Conservation (phyloP, 371 early-diverging fungal species). For the Ordospora colligata region DNA sequence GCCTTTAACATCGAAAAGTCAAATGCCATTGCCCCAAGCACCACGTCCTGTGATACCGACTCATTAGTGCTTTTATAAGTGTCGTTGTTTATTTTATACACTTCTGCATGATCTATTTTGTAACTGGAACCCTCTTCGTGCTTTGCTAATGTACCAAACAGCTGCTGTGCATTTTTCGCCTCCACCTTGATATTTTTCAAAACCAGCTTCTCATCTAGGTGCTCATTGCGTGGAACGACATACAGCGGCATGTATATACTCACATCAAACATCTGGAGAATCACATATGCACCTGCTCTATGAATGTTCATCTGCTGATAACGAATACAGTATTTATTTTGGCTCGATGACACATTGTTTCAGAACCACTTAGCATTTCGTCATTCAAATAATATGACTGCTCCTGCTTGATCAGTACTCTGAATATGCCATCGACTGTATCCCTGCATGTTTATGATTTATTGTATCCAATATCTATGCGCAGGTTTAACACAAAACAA, state of each 20-base stretch:
- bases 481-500: not conserved
- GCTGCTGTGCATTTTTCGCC: not conserved
- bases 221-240: not conserved
- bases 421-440: too few species aligned
- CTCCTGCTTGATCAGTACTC: too few species aligned
- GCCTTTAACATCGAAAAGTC: conserved; percentile 10
- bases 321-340: not conserved
- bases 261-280: conserved; percentile 8
- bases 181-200: not conserved
- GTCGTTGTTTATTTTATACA: not conserved
- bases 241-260: conserved; percentile 2
- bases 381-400: too few species aligned
- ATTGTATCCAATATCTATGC: too few species aligned
- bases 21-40: not conserved
- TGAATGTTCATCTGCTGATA: not conserved
- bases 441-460: too few species aligned
- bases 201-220: not conserved
- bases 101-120: not conserved
- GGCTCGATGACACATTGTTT: not conserved
- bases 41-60: not conserved
- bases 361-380: not conserved
- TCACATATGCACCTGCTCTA: not conserved
- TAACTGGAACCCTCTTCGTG: not conserved
- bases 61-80: too few species aligned
- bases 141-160: not conserved